Evolutionary conservation across 106 monocot species (phyloP).

Genomic region (Phalaenopsis equestris): DNA sequence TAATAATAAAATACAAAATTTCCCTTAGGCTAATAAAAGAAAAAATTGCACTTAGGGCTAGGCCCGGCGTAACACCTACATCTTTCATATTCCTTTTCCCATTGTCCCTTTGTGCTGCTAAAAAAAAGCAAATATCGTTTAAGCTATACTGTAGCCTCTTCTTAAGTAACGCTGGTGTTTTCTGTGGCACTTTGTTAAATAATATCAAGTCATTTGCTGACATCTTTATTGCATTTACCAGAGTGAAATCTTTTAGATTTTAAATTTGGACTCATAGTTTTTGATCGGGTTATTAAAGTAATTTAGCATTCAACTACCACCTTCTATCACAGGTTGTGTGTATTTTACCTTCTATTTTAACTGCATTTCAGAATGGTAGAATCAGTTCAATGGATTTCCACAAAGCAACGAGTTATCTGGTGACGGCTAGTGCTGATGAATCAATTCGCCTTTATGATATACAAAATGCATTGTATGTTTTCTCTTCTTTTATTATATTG

Average conservation of each 20-base stretch:
- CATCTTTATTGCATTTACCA: not conserved
- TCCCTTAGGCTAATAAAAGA: too few species aligned
- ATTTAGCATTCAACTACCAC: not conserved
- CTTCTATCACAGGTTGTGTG: conserved; percentile 1
- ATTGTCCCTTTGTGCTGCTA: not conserved
- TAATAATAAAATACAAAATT: not conserved
- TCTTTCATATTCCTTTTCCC: not conserved
- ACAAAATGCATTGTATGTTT: conserved; percentile 72
- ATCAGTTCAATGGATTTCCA: conserved; percentile 99
- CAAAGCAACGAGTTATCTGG: conserved; percentile 69
- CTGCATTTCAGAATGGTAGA: conserved; percentile 74
- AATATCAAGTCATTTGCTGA: not conserved
- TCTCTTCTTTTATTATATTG: not conserved
- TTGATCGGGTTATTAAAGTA: not conserved
- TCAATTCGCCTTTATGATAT: conserved; percentile 96
- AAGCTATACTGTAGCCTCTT: not conserved
- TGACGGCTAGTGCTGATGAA: conserved; percentile 97
- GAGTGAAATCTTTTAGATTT: not conserved
- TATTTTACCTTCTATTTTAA: not conserved
- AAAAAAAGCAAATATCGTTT: not conserved
- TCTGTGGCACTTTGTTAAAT: not conserved
- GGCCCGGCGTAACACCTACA: not conserved
- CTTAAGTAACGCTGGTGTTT: not conserved
- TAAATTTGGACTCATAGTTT: not conserved
- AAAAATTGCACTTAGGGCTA: too few species aligned